Conservation (phyloP, 192 early-diverging fungal species). For the Coemansia sp. region DNA sequence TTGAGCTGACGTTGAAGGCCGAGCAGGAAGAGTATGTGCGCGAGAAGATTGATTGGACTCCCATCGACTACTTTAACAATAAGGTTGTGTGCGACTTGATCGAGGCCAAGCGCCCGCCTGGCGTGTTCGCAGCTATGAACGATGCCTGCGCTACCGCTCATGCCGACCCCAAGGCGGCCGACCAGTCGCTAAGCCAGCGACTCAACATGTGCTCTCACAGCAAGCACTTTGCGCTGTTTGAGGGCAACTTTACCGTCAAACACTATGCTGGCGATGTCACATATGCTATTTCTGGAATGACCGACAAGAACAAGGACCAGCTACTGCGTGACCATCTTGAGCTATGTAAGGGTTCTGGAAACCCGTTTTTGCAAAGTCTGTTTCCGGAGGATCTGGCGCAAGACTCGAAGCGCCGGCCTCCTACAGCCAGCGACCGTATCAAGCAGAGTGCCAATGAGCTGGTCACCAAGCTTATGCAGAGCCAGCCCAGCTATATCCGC, state of each 20-base stretch:
- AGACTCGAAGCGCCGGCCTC: conserved; percentile 92
- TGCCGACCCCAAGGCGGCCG: conserved; percentile 79
- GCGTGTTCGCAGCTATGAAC: conserved; percentile 89
- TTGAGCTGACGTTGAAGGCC: conserved; percentile 95
- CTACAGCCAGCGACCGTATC: conserved; percentile 96
- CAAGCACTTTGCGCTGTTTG: conserved; percentile 70
- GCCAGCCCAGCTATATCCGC: conserved; percentile 93
- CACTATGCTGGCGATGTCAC: conserved; percentile 98
- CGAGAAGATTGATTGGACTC: conserved; percentile 97
- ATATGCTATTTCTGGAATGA: conserved; percentile 89
- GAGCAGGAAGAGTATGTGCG: conserved; percentile 98
- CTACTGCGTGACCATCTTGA: conserved; percentile 90
- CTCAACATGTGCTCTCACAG: conserved; percentile 65
- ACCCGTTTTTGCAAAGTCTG: conserved; percentile 70
- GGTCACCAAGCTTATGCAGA: conserved; percentile 91
- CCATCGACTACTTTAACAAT: conserved; percentile 99
- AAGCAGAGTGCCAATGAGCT: conserved; percentile 81
- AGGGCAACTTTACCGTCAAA: conserved; percentile 74
- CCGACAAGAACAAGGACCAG: conserved; percentile 97
- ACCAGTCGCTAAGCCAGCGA: conserved; percentile 69
- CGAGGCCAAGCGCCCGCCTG: conserved; percentile 93
- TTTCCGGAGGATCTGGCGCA: conserved; percentile 92
- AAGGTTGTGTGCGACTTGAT: conserved; percentile 98
- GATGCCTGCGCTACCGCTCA: conserved; percentile 98
- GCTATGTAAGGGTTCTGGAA: conserved; percentile 75